Conservation (phyloP, 2,329 filamentous ascomycete species). For the Colletotrichum scovillei region DNA sequence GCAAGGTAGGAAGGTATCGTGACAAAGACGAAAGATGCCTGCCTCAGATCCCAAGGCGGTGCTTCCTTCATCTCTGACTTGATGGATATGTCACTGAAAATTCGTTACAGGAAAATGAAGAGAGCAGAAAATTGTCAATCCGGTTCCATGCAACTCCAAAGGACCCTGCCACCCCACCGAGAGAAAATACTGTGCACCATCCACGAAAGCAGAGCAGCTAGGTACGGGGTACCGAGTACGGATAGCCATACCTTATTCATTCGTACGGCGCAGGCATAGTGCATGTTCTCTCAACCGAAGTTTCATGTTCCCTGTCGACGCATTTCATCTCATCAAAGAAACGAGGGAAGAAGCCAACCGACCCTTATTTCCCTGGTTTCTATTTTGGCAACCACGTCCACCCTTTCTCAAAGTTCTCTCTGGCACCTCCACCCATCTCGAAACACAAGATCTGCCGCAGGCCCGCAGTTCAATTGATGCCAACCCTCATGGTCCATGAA, state of each 20-base stretch:
- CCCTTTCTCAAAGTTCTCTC: not conserved
- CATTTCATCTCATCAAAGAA: constrained; percentile 24
- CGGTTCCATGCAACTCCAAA: not conserved
- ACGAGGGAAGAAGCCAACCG: not conserved
- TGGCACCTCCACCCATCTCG: constrained; percentile 18
- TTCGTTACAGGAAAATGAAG: not conserved
- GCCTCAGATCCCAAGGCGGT: not conserved
- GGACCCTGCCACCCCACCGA: not conserved
- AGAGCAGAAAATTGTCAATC: not conserved
- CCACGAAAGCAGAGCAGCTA: not conserved
- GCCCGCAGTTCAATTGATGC: constrained; percentile 14
- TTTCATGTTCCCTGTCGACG: constrained; percentile 30
- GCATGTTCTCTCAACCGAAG: constrained; percentile 18
- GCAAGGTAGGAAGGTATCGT: not conserved
- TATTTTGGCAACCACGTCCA: constrained; percentile 31
- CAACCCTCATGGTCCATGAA: not conserved
- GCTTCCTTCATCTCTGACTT: not conserved
- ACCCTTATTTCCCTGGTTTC: constrained; percentile 2
- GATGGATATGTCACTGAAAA: not conserved
- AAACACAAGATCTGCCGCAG: constrained; percentile 34
- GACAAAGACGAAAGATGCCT: not conserved
- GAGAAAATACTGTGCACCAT: not conserved
- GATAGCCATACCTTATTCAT: not conserved
- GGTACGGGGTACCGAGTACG: not conserved
- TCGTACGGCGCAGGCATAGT: constrained; percentile 4